These are phyloP conservation scores for Saccharomycopsis javanensis DNA, from an alignment of 805 yeast species.

Conservation along the genomic window DNA sequence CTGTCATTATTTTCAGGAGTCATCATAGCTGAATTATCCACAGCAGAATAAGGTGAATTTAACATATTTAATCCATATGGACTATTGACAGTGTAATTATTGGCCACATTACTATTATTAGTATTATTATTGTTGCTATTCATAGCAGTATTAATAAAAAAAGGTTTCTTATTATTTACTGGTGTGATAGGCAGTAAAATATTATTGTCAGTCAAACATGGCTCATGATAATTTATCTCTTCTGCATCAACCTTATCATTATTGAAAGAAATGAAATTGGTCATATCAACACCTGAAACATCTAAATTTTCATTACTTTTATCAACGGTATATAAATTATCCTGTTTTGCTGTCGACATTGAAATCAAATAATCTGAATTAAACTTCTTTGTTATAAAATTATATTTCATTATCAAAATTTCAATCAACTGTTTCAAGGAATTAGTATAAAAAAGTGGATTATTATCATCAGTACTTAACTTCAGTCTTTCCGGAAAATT, in stretches of 20 bases:
- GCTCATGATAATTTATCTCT: not conserved
- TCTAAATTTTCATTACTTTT: not conserved
- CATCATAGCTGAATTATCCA: not conserved
- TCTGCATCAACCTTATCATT: not conserved
- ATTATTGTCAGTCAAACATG: not conserved
- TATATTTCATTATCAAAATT: slow-evolving; percentile 12
- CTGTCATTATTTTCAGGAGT: not conserved
- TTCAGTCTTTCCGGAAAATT: not conserved
- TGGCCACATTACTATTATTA: not conserved
- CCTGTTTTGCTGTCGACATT: not conserved
- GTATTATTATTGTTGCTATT: not conserved
- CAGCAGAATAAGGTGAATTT: slow-evolving; percentile 8
- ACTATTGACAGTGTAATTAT: slow-evolving; percentile 3
- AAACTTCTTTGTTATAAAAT: slow-evolving; percentile 7
- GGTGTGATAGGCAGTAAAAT: not conserved
- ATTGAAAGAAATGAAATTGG: not conserved
- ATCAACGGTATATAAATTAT: not conserved
- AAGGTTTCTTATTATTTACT: not conserved
- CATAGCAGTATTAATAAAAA: not conserved
- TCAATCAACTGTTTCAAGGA: slow-evolving; percentile 10
- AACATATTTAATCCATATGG: slow-evolving; percentile 16
- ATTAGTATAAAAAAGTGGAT: slow-evolving; percentile 9
- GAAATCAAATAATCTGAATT: slow-evolving; percentile 2
- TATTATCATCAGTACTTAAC: not conserved
- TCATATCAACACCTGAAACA: not conserved